Percentiles rank a stretch among this genome's conserved stretches.
phyloP scores from a whole-genome alignment of 163 green algal species.

The Chloroidium sp. region DNA sequence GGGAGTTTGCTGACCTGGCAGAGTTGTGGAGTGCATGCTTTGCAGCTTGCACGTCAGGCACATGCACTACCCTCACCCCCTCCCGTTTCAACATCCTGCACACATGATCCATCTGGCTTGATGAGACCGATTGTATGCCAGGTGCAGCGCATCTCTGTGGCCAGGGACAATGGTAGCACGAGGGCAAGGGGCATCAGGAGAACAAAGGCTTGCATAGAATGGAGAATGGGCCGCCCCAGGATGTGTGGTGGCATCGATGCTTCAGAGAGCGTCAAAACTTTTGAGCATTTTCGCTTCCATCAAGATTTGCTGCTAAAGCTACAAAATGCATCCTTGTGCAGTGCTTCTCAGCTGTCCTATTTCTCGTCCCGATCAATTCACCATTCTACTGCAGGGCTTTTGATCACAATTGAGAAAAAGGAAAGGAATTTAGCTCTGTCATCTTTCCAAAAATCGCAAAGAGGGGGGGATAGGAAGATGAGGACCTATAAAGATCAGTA shows the following conservation, averaged over 20 bases:
- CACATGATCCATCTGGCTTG: too few relatives aligned
- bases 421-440: not conserved
- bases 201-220: not conserved
- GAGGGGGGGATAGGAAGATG: not conserved
- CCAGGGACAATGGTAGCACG: too few relatives aligned
- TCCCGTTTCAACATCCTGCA: conserved; percentile 28
- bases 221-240: not conserved
- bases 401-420: not conserved
- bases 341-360: too few relatives aligned
- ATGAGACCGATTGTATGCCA: too few relatives aligned
- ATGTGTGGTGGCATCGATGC: not conserved
- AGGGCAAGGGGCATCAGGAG: too few relatives aligned
- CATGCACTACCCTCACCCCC: conserved; percentile 37
- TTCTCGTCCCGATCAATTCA: too few relatives aligned
- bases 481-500: conserved; percentile 34
- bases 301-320: too few relatives aligned
- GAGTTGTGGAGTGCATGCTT: not conserved
- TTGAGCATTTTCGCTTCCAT: too few relatives aligned
- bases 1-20: not conserved
- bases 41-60: conserved; percentile 47
- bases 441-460: not conserved
- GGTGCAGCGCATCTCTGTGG: too few relatives aligned
- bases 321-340: too few relatives aligned
- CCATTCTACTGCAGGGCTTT: not conserved
- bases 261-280: too few relatives aligned